phyloP scores from a whole-genome alignment of 768 basidiomycete species.

The Stropharia rugosoannulata region DNA sequence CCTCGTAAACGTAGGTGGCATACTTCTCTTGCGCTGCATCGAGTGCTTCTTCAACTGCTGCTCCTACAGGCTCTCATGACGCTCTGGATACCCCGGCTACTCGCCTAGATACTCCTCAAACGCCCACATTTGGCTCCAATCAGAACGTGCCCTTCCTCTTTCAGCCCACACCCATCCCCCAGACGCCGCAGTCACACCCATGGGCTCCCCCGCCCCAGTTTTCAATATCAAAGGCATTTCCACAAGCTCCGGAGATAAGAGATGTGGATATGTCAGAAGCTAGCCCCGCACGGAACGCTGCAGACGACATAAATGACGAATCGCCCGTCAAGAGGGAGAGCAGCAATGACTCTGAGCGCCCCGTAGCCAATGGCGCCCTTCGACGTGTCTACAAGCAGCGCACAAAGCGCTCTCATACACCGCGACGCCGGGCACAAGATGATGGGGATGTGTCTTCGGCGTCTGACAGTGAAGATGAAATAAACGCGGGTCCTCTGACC shows the following conservation, averaged over 20 bases:
- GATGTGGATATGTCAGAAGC: constrained; percentile 79
- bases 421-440: constrained; percentile 29
- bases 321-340: constrained; percentile 31
- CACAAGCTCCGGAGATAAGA: constrained; percentile 44
- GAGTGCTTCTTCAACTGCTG: not conserved
- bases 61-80: constrained; percentile 33
- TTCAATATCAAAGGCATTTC: constrained; percentile 60
- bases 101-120: constrained; percentile 30
- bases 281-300: constrained; percentile 41
- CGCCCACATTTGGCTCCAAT: constrained; percentile 64
- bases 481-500: constrained; percentile 35
- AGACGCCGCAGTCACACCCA: constrained; percentile 52
- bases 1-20: constrained; percentile 65
- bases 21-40: not conserved
- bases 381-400: constrained; percentile 65
- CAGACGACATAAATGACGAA: constrained; percentile 32
- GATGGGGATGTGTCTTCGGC: constrained; percentile 38
- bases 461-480: constrained; percentile 44
- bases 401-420: constrained; percentile 38
- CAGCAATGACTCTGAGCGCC: constrained; percentile 35
- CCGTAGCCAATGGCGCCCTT: constrained; percentile 64
- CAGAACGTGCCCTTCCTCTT: constrained; percentile 76
- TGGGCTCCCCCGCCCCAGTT: constrained; percentile 69
- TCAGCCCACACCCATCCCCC: constrained; percentile 34
- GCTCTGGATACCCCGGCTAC: constrained; percentile 44